Evolutionary conservation across 768 basidiomycete genomes (phyloP), one percentile per base, ranked within the genome.

Genomic region (Lentinula sp.): DNA sequence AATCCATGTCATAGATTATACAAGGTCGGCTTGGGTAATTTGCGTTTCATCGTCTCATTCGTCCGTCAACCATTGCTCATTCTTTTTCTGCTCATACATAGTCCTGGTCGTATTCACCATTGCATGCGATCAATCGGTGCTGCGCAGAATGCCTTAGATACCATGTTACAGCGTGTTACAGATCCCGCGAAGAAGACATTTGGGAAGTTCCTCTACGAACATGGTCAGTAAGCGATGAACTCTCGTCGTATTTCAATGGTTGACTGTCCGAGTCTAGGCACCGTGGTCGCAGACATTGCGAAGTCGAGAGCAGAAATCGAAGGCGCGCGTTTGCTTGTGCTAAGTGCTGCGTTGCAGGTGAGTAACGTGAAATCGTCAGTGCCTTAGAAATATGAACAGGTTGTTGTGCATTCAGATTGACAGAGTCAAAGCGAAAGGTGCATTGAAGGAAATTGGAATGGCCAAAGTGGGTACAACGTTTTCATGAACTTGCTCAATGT

Each of bases 91-190:
- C 23, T 55, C 43, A 45, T 41, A 9, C 9, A 20, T 63, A 93
- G 93, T 45, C 95, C 95, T 55, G 95, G 95, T n/a, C 88, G 95
- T 59, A 91, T 96, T 67, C 95, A 96, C 68, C 93, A 95, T 70
- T 97, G 96, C 79, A 99, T 99, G 97, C 87, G 97, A 42, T 91
- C 93, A 7, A 92, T 99, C 61, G 97, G 97, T 20, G 83, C 83
- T 20, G 97, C 97, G 1, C 85, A 88, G 62, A 80, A 83, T 23
- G 90, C 96, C 2, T 76, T 98, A 60, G 93, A 97, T 68, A 74
- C 91, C 54, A 87, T 98, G 85, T 81, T 99, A 49, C 84, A 87
- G 66, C 85, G 97, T 8, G 93, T 95, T 23, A 96, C 95, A n/a
- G 93, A 98, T 70, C 90, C 95, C 3, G 73, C 75, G 15, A 84